phyloP scores from a whole-genome alignment of 768 basidiomycete species.

The Collybia nuda region DNA sequence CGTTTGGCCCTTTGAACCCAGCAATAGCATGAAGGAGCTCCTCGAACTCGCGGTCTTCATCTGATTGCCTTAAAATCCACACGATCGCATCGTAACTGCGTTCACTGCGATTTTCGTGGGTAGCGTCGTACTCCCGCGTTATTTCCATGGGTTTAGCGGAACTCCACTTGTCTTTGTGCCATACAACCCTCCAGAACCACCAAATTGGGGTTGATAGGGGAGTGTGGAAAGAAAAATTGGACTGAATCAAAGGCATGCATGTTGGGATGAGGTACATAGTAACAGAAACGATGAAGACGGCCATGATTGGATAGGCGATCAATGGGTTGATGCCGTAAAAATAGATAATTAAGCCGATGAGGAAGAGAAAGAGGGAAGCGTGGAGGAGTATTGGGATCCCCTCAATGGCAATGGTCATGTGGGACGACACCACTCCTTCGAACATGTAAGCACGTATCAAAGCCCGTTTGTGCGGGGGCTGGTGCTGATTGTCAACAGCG shows the following conservation, averaged over 20 bases:
- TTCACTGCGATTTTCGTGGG: too few species aligned
- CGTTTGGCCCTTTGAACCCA: too few species aligned
- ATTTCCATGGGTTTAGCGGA: too few species aligned
- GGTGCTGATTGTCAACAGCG: conserved; percentile 23
- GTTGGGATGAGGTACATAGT: neutral
- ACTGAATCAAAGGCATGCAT: neutral
- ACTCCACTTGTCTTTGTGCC: too few species aligned
- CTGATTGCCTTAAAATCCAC: too few species aligned
- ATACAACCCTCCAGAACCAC: neutral
- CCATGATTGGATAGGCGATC: neutral
- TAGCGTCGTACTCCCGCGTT: too few species aligned
- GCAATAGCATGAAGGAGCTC: too few species aligned
- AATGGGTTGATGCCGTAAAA: neutral
- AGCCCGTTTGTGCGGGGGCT: conserved; percentile 34
- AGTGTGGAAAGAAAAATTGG: conserved; percentile 3
- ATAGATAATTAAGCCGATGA: conserved; percentile 1
- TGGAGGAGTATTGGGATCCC: conserved; percentile 8
- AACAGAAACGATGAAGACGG: neutral
- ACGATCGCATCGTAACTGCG: too few species aligned
- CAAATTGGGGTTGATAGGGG: neutral
- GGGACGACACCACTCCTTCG: conserved; percentile 19
- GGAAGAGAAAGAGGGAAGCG: conserved; percentile 2
- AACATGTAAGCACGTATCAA: conserved; percentile 40
- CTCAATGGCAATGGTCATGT: conserved; percentile 2
- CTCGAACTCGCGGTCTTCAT: too few species aligned